phyloP scores from a whole-genome alignment of 805 yeast genomes.

The Ogataea degrootiae region DNA sequence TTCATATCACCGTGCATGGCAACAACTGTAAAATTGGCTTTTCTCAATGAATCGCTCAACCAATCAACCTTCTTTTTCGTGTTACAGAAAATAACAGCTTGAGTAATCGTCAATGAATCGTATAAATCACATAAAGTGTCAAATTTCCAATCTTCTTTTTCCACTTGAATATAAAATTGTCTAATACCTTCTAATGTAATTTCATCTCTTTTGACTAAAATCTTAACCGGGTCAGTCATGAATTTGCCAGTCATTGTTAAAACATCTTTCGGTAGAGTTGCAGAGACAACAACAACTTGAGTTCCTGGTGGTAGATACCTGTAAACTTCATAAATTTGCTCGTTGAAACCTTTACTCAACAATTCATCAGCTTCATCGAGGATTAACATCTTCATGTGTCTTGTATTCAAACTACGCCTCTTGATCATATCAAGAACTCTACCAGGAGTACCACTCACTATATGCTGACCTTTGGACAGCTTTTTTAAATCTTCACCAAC shows the following conservation, averaged over 20 bases:
- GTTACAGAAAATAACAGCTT: conserved; percentile 97
- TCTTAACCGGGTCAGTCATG: conserved; percentile 92
- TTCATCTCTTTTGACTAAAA: conserved; percentile 93
- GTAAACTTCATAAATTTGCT: conserved; percentile 92
- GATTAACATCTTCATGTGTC: conserved; percentile 86
- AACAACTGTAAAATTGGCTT: conserved; percentile 82
- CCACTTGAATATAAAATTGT: conserved; percentile 88
- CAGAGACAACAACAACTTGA: conserved; percentile 92
- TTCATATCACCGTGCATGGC: conserved; percentile 96
- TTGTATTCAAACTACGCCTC: conserved; percentile 77
- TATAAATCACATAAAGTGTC: conserved; percentile 92
- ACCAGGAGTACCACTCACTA: conserved; percentile 98
- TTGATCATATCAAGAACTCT: conserved; percentile 95
- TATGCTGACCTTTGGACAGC: conserved; percentile 80
- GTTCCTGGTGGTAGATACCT: conserved; percentile 80
- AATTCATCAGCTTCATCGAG: conserved; percentile 98
- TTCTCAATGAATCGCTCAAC: conserved; percentile 69
- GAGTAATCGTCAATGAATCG: conserved; percentile 93
- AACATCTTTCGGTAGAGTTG: conserved; percentile 92
- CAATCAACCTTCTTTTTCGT: conserved; percentile 91
- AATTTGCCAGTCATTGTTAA: conserved; percentile 86
- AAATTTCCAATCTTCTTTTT: conserved; percentile 90
- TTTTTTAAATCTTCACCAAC: conserved; percentile 84
- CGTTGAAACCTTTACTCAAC: conserved; percentile 89
- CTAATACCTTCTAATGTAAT: conserved; percentile 92